Conservation (phyloP, 2,329 filamentous ascomycete genomes). For the Chaetomium olivaceum region DNA sequence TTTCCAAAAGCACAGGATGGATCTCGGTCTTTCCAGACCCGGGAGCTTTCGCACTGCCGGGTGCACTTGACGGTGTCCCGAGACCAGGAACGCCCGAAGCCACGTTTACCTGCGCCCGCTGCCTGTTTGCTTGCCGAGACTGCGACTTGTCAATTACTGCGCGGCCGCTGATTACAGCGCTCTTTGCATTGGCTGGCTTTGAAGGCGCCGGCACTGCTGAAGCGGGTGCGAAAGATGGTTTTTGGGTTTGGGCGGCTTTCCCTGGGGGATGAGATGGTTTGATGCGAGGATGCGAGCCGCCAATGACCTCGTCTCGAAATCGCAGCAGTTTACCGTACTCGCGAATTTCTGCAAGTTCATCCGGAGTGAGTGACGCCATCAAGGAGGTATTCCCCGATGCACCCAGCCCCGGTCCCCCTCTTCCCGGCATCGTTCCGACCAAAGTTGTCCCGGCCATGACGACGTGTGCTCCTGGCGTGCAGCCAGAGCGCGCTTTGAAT, state of each 20-base stretch:
- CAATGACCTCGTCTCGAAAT: slow-evolving; percentile 77
- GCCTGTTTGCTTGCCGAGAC: slow-evolving; percentile 29
- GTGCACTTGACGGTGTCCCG: slow-evolving; percentile 23
- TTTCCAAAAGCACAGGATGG: slow-evolving; percentile 80
- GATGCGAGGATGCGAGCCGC: slow-evolving; percentile 70
- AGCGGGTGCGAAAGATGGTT: slow-evolving; percentile 14
- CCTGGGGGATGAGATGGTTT: slow-evolving; percentile 50
- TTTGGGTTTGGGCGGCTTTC: slow-evolving; percentile 25
- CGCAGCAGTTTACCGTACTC: slow-evolving; percentile 80
- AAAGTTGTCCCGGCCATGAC: slow-evolving; percentile 27
- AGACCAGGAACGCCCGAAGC: slow-evolving; percentile 31
- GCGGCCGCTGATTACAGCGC: slow-evolving; percentile 23
- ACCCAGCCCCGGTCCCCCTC: slow-evolving; percentile 11
- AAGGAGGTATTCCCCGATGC: slow-evolving; percentile 11
- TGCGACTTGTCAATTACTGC: slow-evolving; percentile 28
- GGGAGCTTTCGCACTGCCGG: slow-evolving; percentile 36
- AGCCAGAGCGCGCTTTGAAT: slow-evolving; percentile 12
- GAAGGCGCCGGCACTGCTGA: slow-evolving; percentile 18
- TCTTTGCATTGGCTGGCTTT: slow-evolving; percentile 14
- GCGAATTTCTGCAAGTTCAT: slow-evolving; percentile 58
- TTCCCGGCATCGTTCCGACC: slow-evolving; percentile 20
- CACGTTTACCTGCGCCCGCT: slow-evolving; percentile 25
- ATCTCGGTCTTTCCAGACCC: slow-evolving; percentile 64
- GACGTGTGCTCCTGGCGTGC: slow-evolving; percentile 5
- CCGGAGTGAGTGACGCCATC: slow-evolving; percentile 41